Percentiles rank a stretch among this genome's conserved stretches.
Conservation (phyloP, 2,329 filamentous ascomycete genomes). For the Aspergillus hortae region DNA sequence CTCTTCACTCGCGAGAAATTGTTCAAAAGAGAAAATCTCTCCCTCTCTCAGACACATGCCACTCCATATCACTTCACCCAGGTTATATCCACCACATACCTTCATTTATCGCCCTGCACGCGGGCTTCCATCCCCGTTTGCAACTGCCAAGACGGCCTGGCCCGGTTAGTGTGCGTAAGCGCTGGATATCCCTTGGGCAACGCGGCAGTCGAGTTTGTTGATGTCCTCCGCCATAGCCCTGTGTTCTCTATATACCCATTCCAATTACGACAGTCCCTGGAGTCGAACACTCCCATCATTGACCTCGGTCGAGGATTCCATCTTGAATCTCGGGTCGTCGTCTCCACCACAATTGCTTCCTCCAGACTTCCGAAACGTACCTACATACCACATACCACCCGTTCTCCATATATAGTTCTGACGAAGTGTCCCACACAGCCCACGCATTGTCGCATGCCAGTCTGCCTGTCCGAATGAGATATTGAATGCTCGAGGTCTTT, state of each 20-base stretch:
- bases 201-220: slow-evolving; percentile 6
- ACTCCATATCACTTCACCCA: neutral
- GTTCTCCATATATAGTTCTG: neutral
- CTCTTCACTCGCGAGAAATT: too few species aligned
- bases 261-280: neutral
- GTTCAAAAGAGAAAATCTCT: neutral
- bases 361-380: neutral
- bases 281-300: neutral
- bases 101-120: neutral
- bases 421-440: neutral
- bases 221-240: slow-evolving; percentile 5
- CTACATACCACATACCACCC: neutral
- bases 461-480: neutral
- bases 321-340: neutral
- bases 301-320: neutral
- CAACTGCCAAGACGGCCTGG: slow-evolving; percentile 12
- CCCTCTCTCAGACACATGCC: neutral
- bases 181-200: slow-evolving; percentile 19
- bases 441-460: neutral
- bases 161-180: slow-evolving; percentile 13
- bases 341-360: neutral
- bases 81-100: neutral
- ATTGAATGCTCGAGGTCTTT: neutral
- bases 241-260: neutral
- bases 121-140: neutral